A percentile compares a stretch with the other conserved stretches of the same genome.
Evolutionary conservation across 768 basidiomycete species (phyloP).

Genomic region (Collybia sp.): DNA sequence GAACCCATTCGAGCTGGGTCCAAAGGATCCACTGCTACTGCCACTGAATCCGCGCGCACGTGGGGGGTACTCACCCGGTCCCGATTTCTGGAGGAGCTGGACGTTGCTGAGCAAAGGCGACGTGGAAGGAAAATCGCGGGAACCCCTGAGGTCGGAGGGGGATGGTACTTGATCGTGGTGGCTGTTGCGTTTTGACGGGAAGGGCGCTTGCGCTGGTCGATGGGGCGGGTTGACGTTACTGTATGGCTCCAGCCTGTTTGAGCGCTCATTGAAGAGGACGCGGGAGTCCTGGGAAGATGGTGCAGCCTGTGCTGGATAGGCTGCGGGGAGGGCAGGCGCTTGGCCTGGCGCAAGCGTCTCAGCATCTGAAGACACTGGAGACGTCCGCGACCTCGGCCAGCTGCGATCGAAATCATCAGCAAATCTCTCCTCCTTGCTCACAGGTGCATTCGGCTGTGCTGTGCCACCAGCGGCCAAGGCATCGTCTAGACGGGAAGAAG

Average conservation of each 20-base stretch:
- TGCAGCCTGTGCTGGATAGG: conserved; percentile 30
- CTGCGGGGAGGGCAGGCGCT: conserved; percentile 17
- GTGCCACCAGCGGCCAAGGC: conserved; percentile 16
- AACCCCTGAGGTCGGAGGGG: conserved; percentile 34
- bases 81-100: conserved; percentile 59
- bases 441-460: conserved; percentile 32
- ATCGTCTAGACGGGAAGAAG: conserved; percentile 14
- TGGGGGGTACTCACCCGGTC: conserved; percentile 19
- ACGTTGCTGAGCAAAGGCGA: conserved; percentile 30
- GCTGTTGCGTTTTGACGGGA: conserved; percentile 37
- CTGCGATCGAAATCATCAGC: conserved; percentile 94
- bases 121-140: conserved; percentile 39
- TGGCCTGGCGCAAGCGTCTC: conserved; percentile 29
- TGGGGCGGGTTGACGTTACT: conserved; percentile 32
- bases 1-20: conserved; percentile 13
- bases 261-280: conserved; percentile 93
- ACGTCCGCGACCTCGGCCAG: conserved; percentile 76
- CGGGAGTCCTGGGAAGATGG: conserved; percentile 59
- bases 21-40: conserved; percentile 18
- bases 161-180: conserved; percentile 35
- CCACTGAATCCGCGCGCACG: conserved; percentile 29
- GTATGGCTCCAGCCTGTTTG: conserved; percentile 86
- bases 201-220: conserved; percentile 34
- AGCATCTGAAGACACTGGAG: conserved; percentile 36
- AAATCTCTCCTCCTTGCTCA: conserved; percentile 85